A percentile compares a stretch with the other conserved stretches of the same genome.
Evolutionary conservation across 148 eudicot species (phyloP).

Genomic region (Camellia lanceoleosa): DNA sequence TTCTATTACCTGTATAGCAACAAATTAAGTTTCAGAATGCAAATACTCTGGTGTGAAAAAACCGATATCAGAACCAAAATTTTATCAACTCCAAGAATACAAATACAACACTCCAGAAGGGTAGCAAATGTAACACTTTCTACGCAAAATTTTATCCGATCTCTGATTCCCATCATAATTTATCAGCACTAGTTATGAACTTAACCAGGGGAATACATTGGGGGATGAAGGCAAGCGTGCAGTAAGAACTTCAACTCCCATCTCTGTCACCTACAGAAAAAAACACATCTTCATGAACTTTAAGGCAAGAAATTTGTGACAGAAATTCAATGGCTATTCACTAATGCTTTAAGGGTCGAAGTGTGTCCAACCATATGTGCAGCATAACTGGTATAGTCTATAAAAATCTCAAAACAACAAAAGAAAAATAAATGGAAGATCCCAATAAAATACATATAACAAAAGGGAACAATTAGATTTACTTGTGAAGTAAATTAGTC

Average conservation of each 20-base stretch:
- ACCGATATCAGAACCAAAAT: neutral
- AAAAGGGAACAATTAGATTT: too few species aligned
- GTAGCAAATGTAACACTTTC: neutral
- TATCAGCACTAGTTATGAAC: slow-evolving; percentile 23
- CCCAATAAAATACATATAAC: too few species aligned
- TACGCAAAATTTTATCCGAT: neutral
- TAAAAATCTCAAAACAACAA: neutral
- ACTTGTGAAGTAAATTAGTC: too few species aligned
- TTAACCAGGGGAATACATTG: slow-evolving; percentile 84
- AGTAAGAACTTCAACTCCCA: slow-evolving; percentile 89
- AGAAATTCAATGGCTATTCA: neutral
- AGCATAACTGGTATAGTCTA: neutral
- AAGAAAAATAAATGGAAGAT: too few species aligned
- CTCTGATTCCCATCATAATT: neutral
- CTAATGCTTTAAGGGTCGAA: neutral
- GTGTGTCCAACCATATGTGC: neutral
- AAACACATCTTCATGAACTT: neutral
- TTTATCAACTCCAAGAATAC: neutral
- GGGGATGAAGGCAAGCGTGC: slow-evolving; percentile 92
- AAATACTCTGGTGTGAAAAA: too few species aligned
- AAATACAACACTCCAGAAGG: neutral
- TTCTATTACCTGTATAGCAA: too few species aligned
- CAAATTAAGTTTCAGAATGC: too few species aligned
- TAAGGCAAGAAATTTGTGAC: neutral
- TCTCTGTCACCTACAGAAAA: slow-evolving; percentile 75